Percentiles rank a stretch among this genome's conserved stretches.
Conservation (phyloP, 768 basidiomycete species). For the Tricholoma hemisulphureum region DNA sequence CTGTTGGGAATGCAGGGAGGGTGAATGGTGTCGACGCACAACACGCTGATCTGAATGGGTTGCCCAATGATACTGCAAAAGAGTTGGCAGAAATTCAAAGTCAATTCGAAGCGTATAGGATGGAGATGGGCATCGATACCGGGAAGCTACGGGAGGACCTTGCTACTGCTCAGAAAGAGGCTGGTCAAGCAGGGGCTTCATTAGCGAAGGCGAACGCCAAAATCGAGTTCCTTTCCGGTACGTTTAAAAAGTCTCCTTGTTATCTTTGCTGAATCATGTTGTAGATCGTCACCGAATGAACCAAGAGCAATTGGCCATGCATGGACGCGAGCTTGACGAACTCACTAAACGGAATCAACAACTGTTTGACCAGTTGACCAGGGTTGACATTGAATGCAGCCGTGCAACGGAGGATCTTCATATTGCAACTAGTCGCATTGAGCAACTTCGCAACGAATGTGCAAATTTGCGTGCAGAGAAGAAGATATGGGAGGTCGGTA, state of each 20-base stretch:
- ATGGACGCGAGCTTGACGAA: constrained; percentile 64
- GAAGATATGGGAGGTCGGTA: constrained; percentile 83
- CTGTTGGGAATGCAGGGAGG: constrained; percentile 12
- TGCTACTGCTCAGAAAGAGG: constrained; percentile 61
- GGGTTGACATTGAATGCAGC: constrained; percentile 72
- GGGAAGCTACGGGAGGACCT: constrained; percentile 72
- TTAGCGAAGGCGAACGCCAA: constrained; percentile 85
- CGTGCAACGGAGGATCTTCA: constrained; percentile 68
- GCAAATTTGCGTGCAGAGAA: constrained; percentile 92
- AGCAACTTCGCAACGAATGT: constrained; percentile 80
- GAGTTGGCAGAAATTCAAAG: constrained; percentile 72
- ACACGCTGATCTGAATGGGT: constrained; percentile 6
- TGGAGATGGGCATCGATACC: constrained; percentile 80
- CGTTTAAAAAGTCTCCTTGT: constrained; percentile 22
- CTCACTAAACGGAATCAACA: constrained; percentile 67
- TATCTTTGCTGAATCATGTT: constrained; percentile 6
- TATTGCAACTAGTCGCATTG: constrained; percentile 55
- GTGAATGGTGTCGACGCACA: constrained; percentile 19
- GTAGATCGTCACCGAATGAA: constrained; percentile 69
- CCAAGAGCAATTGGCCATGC: constrained; percentile 64
- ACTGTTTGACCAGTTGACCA: constrained; percentile 70
- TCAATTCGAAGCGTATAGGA: constrained; percentile 78
- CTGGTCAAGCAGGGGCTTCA: constrained; percentile 58
- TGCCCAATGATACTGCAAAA: constrained; percentile 41
- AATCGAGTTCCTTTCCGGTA: constrained; percentile 75